Conservation (phyloP, 1,284 basidiomycete genomes). For the Cryptococcus jaspeensis region DNA sequence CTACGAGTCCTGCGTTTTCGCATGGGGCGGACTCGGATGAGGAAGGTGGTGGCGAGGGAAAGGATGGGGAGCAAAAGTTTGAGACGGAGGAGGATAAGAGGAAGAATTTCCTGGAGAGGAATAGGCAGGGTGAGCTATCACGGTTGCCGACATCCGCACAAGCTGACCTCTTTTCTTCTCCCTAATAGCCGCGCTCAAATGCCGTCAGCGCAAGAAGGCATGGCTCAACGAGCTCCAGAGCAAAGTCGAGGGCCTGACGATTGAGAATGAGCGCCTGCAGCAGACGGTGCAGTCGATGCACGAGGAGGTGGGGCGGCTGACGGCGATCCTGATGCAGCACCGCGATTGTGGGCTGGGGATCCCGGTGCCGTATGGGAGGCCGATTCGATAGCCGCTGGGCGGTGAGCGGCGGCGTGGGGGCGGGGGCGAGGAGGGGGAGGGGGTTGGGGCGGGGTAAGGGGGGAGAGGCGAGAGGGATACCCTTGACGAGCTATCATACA, state of each 20-base stretch:
- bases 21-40: constrained; percentile 54
- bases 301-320: constrained; percentile 61
- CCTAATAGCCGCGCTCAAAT: constrained; percentile 85
- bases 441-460: too few relatives aligned
- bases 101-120: constrained; percentile 88
- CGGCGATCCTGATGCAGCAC: constrained; percentile 51
- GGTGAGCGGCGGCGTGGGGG: not conserved
- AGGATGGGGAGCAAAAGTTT: constrained; percentile 18
- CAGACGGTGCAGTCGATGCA: constrained; percentile 55
- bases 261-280: constrained; percentile 90
- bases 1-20: too few relatives aligned
- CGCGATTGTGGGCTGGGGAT: constrained; percentile 46
- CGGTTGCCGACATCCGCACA: not conserved
- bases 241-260: constrained; percentile 83
- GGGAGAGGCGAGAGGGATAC: too few relatives aligned
- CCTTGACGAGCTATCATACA: too few relatives aligned
- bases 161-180: constrained; percentile 6
- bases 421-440: not conserved
- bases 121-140: constrained; percentile 72
- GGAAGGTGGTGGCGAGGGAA: constrained; percentile 19
- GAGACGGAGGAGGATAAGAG: constrained; percentile 96
- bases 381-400: too few relatives aligned
- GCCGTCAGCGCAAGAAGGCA: constrained; percentile 96
- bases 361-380: constrained; percentile 27
- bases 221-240: constrained; percentile 91